A percentile compares a stretch with the other conserved stretches of the same genome.
Conservation (phyloP, 345 rosid genomes). For the Citrus inodora region DNA sequence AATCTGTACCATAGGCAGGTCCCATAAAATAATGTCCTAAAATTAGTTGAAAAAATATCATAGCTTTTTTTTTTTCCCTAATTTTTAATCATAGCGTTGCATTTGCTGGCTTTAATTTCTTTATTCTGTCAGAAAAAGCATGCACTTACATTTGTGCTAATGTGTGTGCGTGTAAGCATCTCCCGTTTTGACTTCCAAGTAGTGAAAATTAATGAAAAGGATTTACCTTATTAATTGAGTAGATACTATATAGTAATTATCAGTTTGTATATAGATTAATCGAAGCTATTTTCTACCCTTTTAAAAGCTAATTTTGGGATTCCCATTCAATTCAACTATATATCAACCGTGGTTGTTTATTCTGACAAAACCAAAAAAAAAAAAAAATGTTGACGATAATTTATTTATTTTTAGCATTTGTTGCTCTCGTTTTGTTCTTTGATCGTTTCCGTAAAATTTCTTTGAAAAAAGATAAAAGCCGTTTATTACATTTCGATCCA, state of each 20-base stretch:
- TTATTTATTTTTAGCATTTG: background rate
- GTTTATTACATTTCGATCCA: background rate
- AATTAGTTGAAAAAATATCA: background rate
- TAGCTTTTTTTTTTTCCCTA: too few species aligned
- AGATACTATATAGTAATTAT: too few species aligned
- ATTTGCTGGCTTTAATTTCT: too few species aligned
- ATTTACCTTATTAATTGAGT: background rate
- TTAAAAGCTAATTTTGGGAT: background rate
- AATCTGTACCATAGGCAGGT: too few species aligned
- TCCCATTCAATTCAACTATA: background rate
- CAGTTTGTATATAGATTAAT: background rate
- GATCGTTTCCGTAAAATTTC: background rate
- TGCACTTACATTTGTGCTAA: too few species aligned
- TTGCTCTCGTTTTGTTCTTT: background rate
- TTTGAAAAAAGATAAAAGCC: background rate
- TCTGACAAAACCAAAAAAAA: background rate
- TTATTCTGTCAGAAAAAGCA: too few species aligned
- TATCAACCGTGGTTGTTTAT: background rate
- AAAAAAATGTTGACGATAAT: too few species aligned
- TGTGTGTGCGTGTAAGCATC: too few species aligned
- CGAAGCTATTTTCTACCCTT: background rate
- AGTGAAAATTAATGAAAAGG: background rate
- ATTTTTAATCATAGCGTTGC: background rate
- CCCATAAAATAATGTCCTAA: background rate
- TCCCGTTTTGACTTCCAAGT: background rate